Evolutionary conservation across 2,329 filamentous ascomycete genomes (phyloP), one percentile per base, ranked within the genome.

Genomic region (Ascochyta pisi): DNA sequence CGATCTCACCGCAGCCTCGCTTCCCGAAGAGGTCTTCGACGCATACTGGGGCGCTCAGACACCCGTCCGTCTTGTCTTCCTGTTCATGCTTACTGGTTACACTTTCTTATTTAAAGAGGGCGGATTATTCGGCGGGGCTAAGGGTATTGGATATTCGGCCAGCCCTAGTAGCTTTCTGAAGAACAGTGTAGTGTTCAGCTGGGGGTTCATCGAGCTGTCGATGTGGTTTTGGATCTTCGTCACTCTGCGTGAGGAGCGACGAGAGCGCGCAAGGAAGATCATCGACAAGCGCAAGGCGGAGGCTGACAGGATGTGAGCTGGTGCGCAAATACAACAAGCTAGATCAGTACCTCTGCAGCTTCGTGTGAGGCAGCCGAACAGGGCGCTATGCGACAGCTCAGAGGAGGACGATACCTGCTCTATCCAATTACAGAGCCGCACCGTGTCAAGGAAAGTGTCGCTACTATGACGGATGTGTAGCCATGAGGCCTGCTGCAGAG

Each of bases 141-240:
- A 58, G 35, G 63, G 67, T 3, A 42, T 50, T 4, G 59, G 64
- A 8, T 72, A 67, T 48, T 71, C 59, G 58, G 60, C 43, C 49
- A 71, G 57, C 49, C 67, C 60, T 68, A 82, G 72, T 45, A 88
- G 92, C 60, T 84, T 85, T 23, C 76, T 96, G 66, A 92, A 93
- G 79, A 96, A 96, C 73, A 85, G 91, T 46, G 80, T 96, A 37
- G 86, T 96, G 37, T 96, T 97, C 72, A 87, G 89, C 0, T 95
- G 92, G 76, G 87, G 86, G 8, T 95, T 96, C 68, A 71, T 96
- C 70, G 93, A 97, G 80, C 85, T 91, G 73, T 81, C 91, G 63
- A 84, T 84, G 58, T 96, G 92, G 91, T 92, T 96, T 76, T 96
- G 92, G 92, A 86, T 76, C 6, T 77, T 71, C 50, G 52, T 76